Base-by-base conservation (phyloP, 2,329 filamentous ascomycete species). In the Aureobasidium sp. region DNA sequence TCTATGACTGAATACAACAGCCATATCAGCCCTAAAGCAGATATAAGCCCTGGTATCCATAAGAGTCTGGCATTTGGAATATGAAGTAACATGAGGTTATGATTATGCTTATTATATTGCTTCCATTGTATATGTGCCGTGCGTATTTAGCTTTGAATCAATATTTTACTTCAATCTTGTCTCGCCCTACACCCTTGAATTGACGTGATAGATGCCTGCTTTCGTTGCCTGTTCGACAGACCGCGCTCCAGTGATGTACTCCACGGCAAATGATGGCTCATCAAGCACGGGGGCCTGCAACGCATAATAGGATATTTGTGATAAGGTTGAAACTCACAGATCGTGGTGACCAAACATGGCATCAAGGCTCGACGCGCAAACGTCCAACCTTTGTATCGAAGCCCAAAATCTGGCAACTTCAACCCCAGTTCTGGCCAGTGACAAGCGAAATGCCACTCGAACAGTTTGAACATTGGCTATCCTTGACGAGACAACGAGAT, bases 1-100 rank as follows among this genome's bases (percentile, higher is more conserved):
- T 96, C 78, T 70, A 71, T 52, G 68, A 71, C 11, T 49, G 47
- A 49, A n/a, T 8, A 42, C 39, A 20, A 53, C 62, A 37, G 39
- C 7, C 36, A 25, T 20, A 5, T 27, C 22, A 22, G n/a, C 31
- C 15, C 17, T 29, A 27, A 11, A 9, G 20, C n/a, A n/a, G 14
- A 52, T 15, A 17, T 29, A 5, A 20, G 2, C 11, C 6, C 14
- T 44, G 15, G n/a, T 9, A 34, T 17, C 8, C 6, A 14, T 8
- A 44, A 29, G 39, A 56, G 27, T 31, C 5, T 34, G 27, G 8
- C 20, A 44, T 56, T 55, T 44, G 37, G n/a, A 44, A 25, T 14
- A 31, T 31, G 15, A 44, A 14, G 36, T 6, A 12, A 31, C 6
- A 39, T 49, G 25, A 44, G 39, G 14, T 44, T 44, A 56, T 44